phyloP scores from a whole-genome alignment of 257 asterid genomes.

The Cordia subcordata region DNA sequence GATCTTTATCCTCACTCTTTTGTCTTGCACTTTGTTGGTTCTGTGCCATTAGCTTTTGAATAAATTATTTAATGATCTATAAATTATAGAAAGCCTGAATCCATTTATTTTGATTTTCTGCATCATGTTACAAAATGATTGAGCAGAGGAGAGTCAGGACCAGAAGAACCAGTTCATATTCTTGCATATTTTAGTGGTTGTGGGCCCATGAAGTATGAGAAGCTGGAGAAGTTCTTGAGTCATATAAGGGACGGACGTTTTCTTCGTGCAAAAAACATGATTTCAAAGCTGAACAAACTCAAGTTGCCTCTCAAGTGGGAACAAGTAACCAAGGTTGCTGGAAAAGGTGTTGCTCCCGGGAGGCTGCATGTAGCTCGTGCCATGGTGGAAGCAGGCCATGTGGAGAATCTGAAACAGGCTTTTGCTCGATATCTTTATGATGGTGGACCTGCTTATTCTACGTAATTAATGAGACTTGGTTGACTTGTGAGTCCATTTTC shows the following conservation, averaged over 20 bases:
- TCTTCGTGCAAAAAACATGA: slow-evolving; percentile 82
- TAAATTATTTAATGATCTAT: not conserved
- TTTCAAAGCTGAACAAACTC: slow-evolving; percentile 71
- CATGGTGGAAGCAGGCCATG: slow-evolving; percentile 94
- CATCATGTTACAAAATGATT: not conserved
- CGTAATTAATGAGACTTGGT: slow-evolving; percentile 37
- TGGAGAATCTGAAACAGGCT: slow-evolving; percentile 89
- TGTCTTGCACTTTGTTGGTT: slow-evolving; percentile 1
- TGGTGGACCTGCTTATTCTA: slow-evolving; percentile 97
- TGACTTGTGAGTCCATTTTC: slow-evolving; percentile 1
- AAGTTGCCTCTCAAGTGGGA: slow-evolving; percentile 89
- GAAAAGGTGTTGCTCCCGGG: slow-evolving; percentile 94
- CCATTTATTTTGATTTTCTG: not conserved
- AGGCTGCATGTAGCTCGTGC: slow-evolving; percentile 98
- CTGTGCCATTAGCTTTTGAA: not conserved
- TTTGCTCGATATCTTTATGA: slow-evolving; percentile 82
- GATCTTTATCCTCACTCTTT: not conserved
- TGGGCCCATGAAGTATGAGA: slow-evolving; percentile 64
- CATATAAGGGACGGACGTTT: slow-evolving; percentile 79
- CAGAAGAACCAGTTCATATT: slow-evolving; percentile 91
- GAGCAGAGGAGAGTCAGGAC: slow-evolving; percentile 57
- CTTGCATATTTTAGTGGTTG: slow-evolving; percentile 96
- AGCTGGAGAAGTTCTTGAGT: slow-evolving; percentile 56
- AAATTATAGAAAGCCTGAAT: not conserved
- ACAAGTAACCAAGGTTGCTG: slow-evolving; percentile 74